Evolutionary conservation across 2,329 filamentous ascomycete species (phyloP), one percentile per base, ranked within the genome.

Genomic region (Pyrenophora teres): DNA sequence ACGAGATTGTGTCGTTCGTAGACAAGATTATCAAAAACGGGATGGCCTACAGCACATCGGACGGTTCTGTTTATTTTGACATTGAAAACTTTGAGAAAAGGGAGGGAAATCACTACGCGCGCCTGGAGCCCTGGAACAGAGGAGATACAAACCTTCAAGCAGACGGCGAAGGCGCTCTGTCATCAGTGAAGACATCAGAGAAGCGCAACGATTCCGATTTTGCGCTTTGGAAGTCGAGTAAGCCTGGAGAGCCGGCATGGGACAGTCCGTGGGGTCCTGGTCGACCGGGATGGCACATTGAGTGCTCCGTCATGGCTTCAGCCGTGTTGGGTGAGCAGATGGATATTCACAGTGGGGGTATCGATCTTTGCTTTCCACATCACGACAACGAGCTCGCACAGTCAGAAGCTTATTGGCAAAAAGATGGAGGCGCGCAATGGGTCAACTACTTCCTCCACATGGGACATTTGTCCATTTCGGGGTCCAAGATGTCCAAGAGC

Each of bases 381-480:
- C 66, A 70, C 94, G 73, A 69, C 39, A 97, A 96, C 64, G 93
- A 96, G 73, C 77, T 96, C 60, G 92, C 91, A 0, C 92, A 96
- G 73, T 91, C 87, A 58, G 91, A 95, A 72, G 91, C 90, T n/a
- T 93, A 90, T 73, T 95, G 83, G 82, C 65, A 72, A 19, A 65
- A 69, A 13, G 73, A 71, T 35, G 69, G 68, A 3, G 72, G 76
- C 13, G 72, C 76, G 37, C 90, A 90, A 53, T 96, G 93, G 93
- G 89, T 96, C 43, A 96, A 94, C 70, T 96, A 97, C 76, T 97
- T 97, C 76, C 71, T 97, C 13, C 93, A 97, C 70, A 97, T 95
- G 88, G 93, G 93, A 0, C 93, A 97, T 71, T 76, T 97, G 40
- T 88, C 87, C 5, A 97, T 97, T 50, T 85, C 88, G 21, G 92